Percentiles rank a stretch among this genome's conserved stretches.
phyloP scores from a whole-genome alignment of 495 filamentous ascomycete genomes.

The Tuber aestivum region DNA sequence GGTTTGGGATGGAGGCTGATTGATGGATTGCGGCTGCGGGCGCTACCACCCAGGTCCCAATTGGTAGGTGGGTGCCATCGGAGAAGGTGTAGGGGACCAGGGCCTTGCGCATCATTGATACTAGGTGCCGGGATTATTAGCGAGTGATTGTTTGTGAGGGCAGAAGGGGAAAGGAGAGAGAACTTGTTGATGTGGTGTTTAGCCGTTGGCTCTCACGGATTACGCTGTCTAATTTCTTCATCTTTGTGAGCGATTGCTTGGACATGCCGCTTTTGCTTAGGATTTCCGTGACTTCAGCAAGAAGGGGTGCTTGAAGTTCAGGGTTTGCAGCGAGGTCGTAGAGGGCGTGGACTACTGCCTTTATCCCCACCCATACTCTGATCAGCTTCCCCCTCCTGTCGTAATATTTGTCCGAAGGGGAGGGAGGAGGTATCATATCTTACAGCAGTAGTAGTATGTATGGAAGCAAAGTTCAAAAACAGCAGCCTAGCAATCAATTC shows the following conservation, averaged over 20 bases:
- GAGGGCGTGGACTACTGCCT: slow-evolving; percentile 24
- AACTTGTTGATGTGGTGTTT: slow-evolving; percentile 16
- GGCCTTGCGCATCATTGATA: slow-evolving; percentile 29
- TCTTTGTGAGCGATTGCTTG: slow-evolving; percentile 39
- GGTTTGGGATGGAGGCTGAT: slow-evolving; percentile 15
- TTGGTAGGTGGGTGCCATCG: slow-evolving; percentile 35
- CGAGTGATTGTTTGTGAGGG: not conserved
- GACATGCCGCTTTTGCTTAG: slow-evolving; percentile 29
- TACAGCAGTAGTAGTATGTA: slow-evolving; percentile 36
- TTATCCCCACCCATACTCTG: not conserved
- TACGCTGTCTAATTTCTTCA: slow-evolving; percentile 39
- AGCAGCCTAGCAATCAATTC: slow-evolving; percentile 28
- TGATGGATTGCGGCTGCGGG: slow-evolving; percentile 23
- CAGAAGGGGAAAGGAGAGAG: not conserved
- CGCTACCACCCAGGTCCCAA: slow-evolving; percentile 25
- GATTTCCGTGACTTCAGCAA: slow-evolving; percentile 25
- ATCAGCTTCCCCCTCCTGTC: not conserved
- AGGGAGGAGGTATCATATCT: not conserved
- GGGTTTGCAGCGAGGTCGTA: slow-evolving; percentile 33
- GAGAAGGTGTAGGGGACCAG: slow-evolving; percentile 29
- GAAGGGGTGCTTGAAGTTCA: slow-evolving; percentile 30
- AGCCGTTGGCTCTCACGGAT: slow-evolving; percentile 36
- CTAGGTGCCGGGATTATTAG: not conserved
- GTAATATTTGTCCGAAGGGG: not conserved
- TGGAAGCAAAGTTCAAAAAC: slow-evolving; percentile 39